Evolutionary conservation across 1,284 basidiomycete genomes (phyloP).

Genomic region (Cryptococcus neoformans): DNA sequence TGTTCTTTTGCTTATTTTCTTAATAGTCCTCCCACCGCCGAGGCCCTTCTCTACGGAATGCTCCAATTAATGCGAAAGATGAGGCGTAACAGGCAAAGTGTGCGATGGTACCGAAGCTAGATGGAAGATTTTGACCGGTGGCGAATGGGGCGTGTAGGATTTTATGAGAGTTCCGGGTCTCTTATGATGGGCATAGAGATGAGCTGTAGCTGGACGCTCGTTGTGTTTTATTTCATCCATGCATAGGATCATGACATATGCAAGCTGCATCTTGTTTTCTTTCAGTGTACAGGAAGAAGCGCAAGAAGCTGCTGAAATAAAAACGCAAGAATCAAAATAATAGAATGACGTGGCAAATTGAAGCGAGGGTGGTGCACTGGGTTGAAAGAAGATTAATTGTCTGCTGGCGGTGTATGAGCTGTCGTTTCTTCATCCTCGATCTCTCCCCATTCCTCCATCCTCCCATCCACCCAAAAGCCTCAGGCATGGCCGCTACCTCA

Average conservation of each 20-base stretch:
- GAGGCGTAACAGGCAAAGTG: conserved; percentile 81
- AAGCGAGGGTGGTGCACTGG: background rate
- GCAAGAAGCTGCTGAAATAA: too few relatives aligned
- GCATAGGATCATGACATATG: background rate
- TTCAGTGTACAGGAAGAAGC: background rate
- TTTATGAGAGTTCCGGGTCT: background rate
- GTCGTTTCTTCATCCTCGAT: too few relatives aligned
- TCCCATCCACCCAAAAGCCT: background rate
- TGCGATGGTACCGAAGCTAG: conserved; percentile 70
- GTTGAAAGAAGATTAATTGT: background rate
- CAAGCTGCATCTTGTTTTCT: background rate
- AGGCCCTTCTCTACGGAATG: conserved; percentile 92
- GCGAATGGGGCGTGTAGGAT: background rate
- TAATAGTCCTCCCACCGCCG: conserved; percentile 63
- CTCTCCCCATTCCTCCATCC: background rate
- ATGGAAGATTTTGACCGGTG: background rate
- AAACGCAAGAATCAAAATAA: too few relatives aligned
- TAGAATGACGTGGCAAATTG: background rate
- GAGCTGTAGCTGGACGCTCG: background rate
- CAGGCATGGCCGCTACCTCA: conserved; percentile 6
- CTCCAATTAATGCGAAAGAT: conserved; percentile 97
- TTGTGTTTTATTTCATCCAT: background rate
- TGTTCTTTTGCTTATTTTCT: background rate
- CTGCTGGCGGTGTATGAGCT: too few relatives aligned
- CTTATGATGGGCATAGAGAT: background rate